Evolutionary conservation across 257 asterid species (phyloP).

Genomic region (Solanum habrochaites): DNA sequence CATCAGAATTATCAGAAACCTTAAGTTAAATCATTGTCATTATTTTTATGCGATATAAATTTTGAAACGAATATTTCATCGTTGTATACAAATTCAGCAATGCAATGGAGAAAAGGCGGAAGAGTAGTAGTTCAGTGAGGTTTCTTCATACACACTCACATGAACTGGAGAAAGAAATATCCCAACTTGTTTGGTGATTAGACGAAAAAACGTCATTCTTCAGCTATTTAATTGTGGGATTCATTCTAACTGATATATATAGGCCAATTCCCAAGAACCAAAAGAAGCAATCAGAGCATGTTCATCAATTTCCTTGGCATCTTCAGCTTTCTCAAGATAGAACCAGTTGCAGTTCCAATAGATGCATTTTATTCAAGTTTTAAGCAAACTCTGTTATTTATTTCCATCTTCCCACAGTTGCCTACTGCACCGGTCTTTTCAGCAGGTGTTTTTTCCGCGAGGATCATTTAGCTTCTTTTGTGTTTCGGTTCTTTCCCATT

Average conservation of each 20-base stretch:
- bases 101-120: background rate
- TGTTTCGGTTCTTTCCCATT: slow-evolving; percentile 2
- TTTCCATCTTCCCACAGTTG: background rate
- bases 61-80: background rate
- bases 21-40: background rate
- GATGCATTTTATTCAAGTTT: background rate
- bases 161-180: background rate
- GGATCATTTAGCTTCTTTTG: background rate
- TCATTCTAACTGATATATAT: slow-evolving; percentile 16
- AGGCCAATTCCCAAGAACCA: slow-evolving; percentile 38
- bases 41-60: background rate
- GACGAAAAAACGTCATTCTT: slow-evolving; percentile 1
- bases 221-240: background rate
- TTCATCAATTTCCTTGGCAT: slow-evolving; percentile 25
- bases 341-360: background rate
- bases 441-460: background rate
- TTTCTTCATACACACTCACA: background rate
- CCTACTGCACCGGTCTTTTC: background rate
- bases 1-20: background rate
- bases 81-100: background rate
- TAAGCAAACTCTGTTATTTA: background rate
- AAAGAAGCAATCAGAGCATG: slow-evolving; percentile 14
- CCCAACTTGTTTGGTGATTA: background rate
- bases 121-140: background rate
- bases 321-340: slow-evolving; percentile 26